Evolutionary conservation across 2,329 filamentous ascomycete species (phyloP).

Genomic region (Geosmithia morbida): DNA sequence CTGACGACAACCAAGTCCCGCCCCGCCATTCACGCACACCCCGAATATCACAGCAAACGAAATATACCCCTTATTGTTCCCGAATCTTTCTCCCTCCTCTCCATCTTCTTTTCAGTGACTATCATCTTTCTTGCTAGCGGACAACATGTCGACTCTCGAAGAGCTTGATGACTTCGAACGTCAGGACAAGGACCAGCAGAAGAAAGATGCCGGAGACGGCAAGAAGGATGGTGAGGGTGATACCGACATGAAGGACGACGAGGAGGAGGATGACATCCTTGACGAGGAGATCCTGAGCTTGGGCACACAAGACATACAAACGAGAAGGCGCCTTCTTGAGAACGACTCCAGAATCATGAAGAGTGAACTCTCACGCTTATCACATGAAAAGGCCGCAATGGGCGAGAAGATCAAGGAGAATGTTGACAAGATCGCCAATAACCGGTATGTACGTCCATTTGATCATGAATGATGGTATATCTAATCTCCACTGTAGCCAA

Average conservation of each 20-base stretch:
- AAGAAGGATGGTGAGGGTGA: slow-evolving; percentile 46
- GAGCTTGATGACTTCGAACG: slow-evolving; percentile 83
- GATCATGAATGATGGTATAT: background rate
- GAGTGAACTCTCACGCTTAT: slow-evolving; percentile 87
- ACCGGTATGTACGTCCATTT: slow-evolving; percentile 48
- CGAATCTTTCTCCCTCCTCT: background rate
- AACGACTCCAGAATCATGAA: slow-evolving; percentile 98
- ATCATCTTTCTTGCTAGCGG: background rate
- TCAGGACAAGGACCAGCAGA: slow-evolving; percentile 60
- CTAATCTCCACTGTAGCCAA: slow-evolving; percentile 45
- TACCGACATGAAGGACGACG: slow-evolving; percentile 80
- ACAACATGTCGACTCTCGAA: slow-evolving; percentile 74
- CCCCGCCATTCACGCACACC: background rate
- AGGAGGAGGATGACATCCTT: slow-evolving; percentile 57
- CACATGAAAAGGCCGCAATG: slow-evolving; percentile 93
- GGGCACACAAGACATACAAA: slow-evolving; percentile 88
- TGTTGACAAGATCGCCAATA: slow-evolving; percentile 97
- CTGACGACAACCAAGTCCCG: background rate
- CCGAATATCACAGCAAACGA: background rate
- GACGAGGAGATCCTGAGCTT: slow-evolving; percentile 89
- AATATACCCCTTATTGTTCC: background rate
- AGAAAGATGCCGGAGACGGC: slow-evolving; percentile 17
- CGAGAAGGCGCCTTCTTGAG: slow-evolving; percentile 79
- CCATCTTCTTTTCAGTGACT: background rate
- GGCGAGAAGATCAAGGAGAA: slow-evolving; percentile 99